These are phyloP conservation scores for Boletus subparvulus DNA, from an alignment of 768 basidiomycete species.

Conservation along the genomic window DNA sequence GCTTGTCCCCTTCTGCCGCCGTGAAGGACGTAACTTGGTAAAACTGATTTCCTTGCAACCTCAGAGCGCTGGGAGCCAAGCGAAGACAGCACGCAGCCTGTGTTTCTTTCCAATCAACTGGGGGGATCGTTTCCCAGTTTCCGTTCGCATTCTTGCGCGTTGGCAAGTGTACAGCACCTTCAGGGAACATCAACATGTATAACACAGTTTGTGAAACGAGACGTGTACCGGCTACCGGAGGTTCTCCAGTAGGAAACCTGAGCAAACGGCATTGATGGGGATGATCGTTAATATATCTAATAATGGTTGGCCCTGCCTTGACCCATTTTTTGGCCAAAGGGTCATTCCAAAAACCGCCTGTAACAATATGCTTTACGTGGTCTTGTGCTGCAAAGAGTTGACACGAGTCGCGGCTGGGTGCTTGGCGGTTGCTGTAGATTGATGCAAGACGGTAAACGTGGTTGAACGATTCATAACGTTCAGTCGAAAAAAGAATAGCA, in stretches of 20 bases:
- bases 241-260: too few species aligned
- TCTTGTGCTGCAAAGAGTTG: too few species aligned
- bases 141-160: background rate
- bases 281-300: too few species aligned
- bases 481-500: slow-evolving; percentile 25
- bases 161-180: background rate
- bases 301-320: too few species aligned
- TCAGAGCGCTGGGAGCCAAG: too few species aligned
- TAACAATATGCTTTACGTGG: too few species aligned
- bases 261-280: too few species aligned
- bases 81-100: background rate
- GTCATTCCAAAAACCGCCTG: too few species aligned
- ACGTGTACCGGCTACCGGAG: background rate
- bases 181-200: too few species aligned
- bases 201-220: background rate
- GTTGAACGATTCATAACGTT: slow-evolving; percentile 26
- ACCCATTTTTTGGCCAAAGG: too few species aligned
- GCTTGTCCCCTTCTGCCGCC: background rate
- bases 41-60: background rate
- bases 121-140: background rate
- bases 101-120: background rate
- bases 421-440: background rate
- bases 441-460: background rate
- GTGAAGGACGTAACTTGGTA: background rate
- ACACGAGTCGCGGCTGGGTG: too few species aligned